Conservation (phyloP, 768 basidiomycete genomes). For the Gautieria morchelliformis region DNA sequence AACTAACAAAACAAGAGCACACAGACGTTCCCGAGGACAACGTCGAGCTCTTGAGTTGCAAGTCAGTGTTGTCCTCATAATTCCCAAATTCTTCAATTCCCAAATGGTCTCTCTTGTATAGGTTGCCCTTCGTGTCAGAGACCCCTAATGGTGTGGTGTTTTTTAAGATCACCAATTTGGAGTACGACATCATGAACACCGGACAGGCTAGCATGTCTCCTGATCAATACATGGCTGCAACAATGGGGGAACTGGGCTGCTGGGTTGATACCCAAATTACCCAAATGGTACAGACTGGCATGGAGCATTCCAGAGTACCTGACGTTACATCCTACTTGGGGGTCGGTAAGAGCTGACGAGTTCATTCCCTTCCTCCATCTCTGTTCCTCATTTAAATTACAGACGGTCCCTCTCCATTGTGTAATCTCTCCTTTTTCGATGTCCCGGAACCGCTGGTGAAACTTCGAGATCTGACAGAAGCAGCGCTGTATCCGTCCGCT, state of each 20-base stretch:
- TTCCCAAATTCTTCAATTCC: not conserved
- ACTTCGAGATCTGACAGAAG: constrained; percentile 48
- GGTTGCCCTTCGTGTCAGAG: not conserved
- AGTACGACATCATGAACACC: constrained; percentile 45
- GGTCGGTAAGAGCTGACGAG: constrained; percentile 31
- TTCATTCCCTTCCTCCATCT: not conserved
- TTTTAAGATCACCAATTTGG: constrained; percentile 73
- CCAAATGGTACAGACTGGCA: constrained; percentile 68
- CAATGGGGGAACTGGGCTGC: constrained; percentile 69
- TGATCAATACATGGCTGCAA: constrained; percentile 46
- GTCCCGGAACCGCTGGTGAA: constrained; percentile 17
- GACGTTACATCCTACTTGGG: constrained; percentile 39
- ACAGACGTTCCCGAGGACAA: not conserved
- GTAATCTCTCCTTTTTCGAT: not conserved
- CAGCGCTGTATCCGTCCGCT: constrained; percentile 47
- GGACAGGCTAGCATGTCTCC: constrained; percentile 23
- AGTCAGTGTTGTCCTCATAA: not conserved
- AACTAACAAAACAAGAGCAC: constrained; percentile 15
- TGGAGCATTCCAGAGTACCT: constrained; percentile 58
- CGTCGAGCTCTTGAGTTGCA: not conserved
- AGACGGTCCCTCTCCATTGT: not conserved
- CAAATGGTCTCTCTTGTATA: not conserved
- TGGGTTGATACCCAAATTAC: constrained; percentile 71
- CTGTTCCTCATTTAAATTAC: not conserved
- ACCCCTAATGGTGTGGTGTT: constrained; percentile 44